Evolutionary conservation across 768 basidiomycete genomes (phyloP), one percentile per base, ranked within the genome.

Genomic region (Dioszegia hungarica): DNA sequence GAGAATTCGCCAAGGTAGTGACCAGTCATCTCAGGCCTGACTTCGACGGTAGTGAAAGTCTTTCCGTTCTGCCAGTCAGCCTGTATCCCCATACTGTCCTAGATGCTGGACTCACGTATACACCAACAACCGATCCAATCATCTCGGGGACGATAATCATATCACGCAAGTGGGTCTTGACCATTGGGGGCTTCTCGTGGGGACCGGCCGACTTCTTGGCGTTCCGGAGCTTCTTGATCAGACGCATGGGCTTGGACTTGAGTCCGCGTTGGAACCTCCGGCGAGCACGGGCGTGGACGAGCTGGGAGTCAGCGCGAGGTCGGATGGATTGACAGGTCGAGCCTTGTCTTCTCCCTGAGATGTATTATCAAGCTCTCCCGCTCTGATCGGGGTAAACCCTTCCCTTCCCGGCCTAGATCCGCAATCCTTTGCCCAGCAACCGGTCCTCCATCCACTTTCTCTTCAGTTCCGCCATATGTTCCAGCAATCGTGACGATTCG

Each of bases 121-220:
- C 94, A 62, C 95, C 95, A 63, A 97, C 86, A 66, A 98, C 90
- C 72, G 85, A 87, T 61, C 95, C 95, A 79, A 99, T 97, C 95
- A 99, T 98, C 82, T 99, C 95, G 47, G 95, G 95, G 59, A 99
- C 95, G 79, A 99, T 87, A 79, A 98, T 94, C 95, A 99, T 98
- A 81, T 98, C 87, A 73, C 95, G 90, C 70, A 99, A 83, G 80
- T 99, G 95, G 56, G 95, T 99, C 84, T 98, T 99, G 75, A 99
- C 94, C 68, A 92, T 89, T 50, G 90, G 83, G 58, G 95, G 95
- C 83, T 99, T 98, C 81, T 98, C 93, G 80, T 97, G 95, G 67
- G 94, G 89, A 56, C 85, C 89, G n/a, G 92, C 91, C 79, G 97
- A 92, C 82, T 94, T 98, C 85, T 99, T 99, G 57, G 95, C 90